A percentile compares a stretch with the other conserved stretches of the same genome.
These are phyloP conservation scores for Ogataea hybrid DNA, from an alignment of 1,139 yeast species.

Conservation along the genomic window DNA sequence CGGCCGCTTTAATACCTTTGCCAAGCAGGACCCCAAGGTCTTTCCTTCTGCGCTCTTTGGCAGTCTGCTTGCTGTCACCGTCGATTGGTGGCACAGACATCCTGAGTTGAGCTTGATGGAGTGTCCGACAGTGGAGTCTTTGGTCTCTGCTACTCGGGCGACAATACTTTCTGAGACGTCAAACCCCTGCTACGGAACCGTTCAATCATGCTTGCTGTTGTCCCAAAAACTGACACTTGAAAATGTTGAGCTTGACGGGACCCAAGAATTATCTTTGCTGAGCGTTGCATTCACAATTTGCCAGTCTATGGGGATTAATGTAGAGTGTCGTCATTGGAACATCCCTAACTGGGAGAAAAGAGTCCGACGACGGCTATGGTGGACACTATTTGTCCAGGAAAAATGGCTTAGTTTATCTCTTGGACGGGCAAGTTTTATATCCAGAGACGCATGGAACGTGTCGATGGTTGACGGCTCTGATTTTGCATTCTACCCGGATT, in stretches of 20 bases:
- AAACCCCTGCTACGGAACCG: background rate
- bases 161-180: background rate
- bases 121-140: background rate
- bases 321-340: constrained; percentile 11
- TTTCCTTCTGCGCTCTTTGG: too few relatives aligned
- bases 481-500: constrained; percentile 8
- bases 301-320: constrained; percentile 16
- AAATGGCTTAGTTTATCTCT: constrained; percentile 16
- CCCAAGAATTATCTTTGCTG: background rate
- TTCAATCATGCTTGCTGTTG: background rate
- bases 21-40: too few relatives aligned
- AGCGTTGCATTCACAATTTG: constrained; percentile 9
- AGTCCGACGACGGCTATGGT: constrained; percentile 15
- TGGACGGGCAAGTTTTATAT: constrained; percentile 13
- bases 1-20: too few relatives aligned
- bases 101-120: background rate
- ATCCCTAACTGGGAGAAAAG: constrained; percentile 18
- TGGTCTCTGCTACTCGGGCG: background rate
- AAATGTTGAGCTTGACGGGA: background rate
- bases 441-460: constrained; percentile 14
- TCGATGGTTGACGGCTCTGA: constrained; percentile 6
- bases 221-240: background rate
- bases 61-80: too few relatives aligned
- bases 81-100: too few relatives aligned
- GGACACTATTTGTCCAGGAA: constrained; percentile 16